phyloP scores from a whole-genome alignment of 257 asterid species.

The Jasminum sambac region DNA sequence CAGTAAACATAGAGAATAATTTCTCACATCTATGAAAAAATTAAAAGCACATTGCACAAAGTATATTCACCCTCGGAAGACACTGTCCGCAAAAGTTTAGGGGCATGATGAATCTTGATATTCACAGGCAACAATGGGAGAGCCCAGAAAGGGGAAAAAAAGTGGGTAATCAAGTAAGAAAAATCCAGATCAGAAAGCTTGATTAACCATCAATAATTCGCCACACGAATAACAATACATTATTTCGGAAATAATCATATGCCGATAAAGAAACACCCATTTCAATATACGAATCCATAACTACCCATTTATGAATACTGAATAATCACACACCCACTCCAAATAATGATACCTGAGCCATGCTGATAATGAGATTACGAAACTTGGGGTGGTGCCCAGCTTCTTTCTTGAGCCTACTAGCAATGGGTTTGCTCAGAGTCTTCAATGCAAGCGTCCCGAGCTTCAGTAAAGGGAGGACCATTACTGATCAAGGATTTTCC shows the following conservation, averaged over 20 bases:
- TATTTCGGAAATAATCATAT: background rate
- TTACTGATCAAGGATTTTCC: slow-evolving; percentile 28
- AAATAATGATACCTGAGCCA: slow-evolving; percentile 69
- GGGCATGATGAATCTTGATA: background rate
- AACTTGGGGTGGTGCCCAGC: slow-evolving; percentile 86
- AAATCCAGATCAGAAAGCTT: slow-evolving; percentile 8
- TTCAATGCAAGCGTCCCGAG: slow-evolving; percentile 93
- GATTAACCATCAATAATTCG: background rate
- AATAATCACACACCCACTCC: background rate
- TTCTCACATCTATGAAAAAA: too few species aligned
- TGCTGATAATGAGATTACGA: slow-evolving; percentile 60
- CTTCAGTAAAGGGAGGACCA: slow-evolving; percentile 83
- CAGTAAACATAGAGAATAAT: too few species aligned
- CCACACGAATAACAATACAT: slow-evolving; percentile 9
- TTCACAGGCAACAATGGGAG: background rate
- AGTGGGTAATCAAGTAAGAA: background rate
- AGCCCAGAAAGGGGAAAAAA: background rate
- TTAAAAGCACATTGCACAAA: background rate
- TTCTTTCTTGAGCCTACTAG: slow-evolving; percentile 66
- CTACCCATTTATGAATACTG: slow-evolving; percentile 2
- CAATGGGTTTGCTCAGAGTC: slow-evolving; percentile 89
- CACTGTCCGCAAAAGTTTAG: background rate
- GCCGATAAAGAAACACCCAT: background rate
- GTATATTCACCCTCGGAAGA: background rate
- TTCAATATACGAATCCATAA: background rate